Percentiles rank a stretch among this genome's conserved stretches.
These are phyloP conservation scores for Eucalyptus dawsonii DNA, from an alignment of 345 rosid species.

Conservation along the genomic window DNA sequence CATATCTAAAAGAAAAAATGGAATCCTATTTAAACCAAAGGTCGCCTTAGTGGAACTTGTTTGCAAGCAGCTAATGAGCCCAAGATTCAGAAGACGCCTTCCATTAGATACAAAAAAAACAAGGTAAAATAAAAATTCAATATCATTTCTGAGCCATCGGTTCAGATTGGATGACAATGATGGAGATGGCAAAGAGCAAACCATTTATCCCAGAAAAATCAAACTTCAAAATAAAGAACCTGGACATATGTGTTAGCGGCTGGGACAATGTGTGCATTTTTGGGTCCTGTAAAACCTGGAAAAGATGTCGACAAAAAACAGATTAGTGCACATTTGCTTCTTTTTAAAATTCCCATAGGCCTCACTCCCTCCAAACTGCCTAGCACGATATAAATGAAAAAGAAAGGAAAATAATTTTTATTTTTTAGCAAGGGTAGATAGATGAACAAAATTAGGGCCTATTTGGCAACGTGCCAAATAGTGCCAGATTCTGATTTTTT, in stretches of 20 bases:
- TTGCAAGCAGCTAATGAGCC: background rate
- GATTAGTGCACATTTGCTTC: background rate
- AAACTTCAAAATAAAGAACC: slow-evolving; percentile 3
- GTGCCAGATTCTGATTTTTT: too few relatives aligned
- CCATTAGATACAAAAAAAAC: background rate
- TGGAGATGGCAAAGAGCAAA: background rate
- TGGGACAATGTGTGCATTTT: slow-evolving; percentile 20
- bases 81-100: background rate
- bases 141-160: background rate
- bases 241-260: slow-evolving; percentile 34
- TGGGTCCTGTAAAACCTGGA: slow-evolving; percentile 32
- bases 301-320: background rate
- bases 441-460: background rate
- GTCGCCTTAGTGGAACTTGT: background rate
- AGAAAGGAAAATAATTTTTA: background rate
- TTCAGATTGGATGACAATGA: background rate
- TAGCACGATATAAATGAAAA: background rate
- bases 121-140: background rate
- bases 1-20: slow-evolving; percentile 4
- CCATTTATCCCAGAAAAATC: background rate
- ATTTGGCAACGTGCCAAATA: too few relatives aligned
- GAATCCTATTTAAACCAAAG: background rate
- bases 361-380: background rate
- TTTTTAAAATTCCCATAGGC: background rate
- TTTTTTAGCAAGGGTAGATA: background rate